Conservation (phyloP, 139 green algal species). For the Astrephomene gubernaculifera region DNA sequence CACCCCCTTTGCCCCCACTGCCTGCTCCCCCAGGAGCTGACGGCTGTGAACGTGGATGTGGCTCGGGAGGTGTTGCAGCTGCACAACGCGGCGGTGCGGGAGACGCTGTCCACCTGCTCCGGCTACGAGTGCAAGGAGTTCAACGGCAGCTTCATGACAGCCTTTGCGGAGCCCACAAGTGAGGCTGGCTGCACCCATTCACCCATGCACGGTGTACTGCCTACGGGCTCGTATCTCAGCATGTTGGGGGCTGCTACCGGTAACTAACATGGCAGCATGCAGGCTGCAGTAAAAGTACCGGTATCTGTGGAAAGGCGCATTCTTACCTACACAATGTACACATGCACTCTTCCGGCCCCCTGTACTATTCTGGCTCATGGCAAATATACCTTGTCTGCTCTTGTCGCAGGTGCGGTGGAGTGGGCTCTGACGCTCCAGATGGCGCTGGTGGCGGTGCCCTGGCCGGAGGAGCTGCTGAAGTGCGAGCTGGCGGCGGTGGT, state of each 20-base stretch:
- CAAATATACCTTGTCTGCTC: background rate
- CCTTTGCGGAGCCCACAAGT: constrained; percentile 46
- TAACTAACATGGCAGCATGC: no score
- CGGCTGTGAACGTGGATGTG: constrained; percentile 13
- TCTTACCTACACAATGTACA: no score
- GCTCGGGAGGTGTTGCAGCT: constrained; percentile 45
- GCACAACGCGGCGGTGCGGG: constrained; percentile 60
- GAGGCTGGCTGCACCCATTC: background rate
- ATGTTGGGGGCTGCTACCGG: no score
- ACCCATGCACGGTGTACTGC: no score
- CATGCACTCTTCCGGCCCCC: no score
- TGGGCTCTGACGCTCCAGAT: constrained; percentile 65
- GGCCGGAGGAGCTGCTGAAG: constrained; percentile 40
- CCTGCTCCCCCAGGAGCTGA: constrained; percentile 37
- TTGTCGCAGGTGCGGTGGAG: constrained; percentile 47
- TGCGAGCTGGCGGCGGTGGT: constrained; percentile 43
- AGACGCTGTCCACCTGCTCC: constrained; percentile 55
- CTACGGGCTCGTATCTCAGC: no score
- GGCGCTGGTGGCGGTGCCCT: constrained; percentile 58
- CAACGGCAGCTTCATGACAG: constrained; percentile 59
- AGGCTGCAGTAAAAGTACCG: no score
- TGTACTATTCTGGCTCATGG: no score
- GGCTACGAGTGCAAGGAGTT: constrained; percentile 73
- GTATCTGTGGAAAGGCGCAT: no score
- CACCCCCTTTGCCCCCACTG: background rate